phyloP scores from a whole-genome alignment of 2,329 filamentous ascomycete genomes.

The Sporothrix pallida region DNA sequence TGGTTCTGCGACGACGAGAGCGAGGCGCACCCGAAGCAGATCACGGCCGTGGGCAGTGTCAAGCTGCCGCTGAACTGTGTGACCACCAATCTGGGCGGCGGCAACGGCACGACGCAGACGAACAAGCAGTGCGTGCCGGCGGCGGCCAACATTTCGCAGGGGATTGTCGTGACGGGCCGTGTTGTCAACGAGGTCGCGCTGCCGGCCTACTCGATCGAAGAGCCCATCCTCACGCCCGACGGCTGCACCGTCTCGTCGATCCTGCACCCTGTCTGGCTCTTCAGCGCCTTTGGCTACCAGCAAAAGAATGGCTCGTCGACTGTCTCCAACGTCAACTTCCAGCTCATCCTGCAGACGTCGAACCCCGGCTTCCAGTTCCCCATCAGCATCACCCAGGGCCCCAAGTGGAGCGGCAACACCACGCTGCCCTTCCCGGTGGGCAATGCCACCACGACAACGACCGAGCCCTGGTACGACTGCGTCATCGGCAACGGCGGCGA shows the following conservation, averaged over 20 bases:
- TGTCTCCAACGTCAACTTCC: not conserved
- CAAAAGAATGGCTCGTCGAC: not conserved
- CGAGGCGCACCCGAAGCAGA: constrained; percentile 38
- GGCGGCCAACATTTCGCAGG: not conserved
- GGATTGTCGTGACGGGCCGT: constrained; percentile 7
- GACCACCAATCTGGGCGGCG: not conserved
- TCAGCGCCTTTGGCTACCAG: constrained; percentile 3
- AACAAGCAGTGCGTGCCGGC: constrained; percentile 16
- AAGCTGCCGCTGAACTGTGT: constrained; percentile 37
- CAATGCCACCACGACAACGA: not conserved
- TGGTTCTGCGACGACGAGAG: constrained; percentile 41
- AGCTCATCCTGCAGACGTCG: constrained; percentile 15
- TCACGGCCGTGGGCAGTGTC: constrained; percentile 36
- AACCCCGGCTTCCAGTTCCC: constrained; percentile 22
- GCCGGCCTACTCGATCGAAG: constrained; percentile 39
- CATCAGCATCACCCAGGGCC: not conserved
- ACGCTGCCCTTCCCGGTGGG: not conserved
- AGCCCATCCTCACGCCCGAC: constrained; percentile 38
- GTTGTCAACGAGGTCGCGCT: constrained; percentile 28
- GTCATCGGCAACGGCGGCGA: constrained; percentile 20
- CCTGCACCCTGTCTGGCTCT: constrained; percentile 8
- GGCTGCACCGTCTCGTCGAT: constrained; percentile 36
- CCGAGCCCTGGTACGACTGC: constrained; percentile 22
- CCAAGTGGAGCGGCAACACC: constrained; percentile 21
- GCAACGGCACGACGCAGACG: not conserved